Percentiles rank a stretch among this genome's conserved stretches.
These are phyloP conservation scores for Candida sphagnicola DNA, from an alignment of 805 yeast genomes.

Conservation along the genomic window DNA sequence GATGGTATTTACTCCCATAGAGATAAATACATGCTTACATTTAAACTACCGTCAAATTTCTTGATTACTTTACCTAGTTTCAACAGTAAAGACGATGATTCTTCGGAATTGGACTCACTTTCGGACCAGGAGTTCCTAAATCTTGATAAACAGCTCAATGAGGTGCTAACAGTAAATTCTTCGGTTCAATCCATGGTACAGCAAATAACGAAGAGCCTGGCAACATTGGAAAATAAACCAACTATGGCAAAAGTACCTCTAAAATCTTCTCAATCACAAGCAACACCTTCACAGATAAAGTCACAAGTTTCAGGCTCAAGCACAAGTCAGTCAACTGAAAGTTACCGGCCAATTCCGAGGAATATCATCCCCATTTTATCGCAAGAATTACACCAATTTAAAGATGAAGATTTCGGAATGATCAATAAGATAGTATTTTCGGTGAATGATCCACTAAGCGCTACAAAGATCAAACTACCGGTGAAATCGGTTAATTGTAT, in stretches of 20 bases:
- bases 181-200: neutral
- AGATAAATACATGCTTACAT: neutral
- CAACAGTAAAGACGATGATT: neutral
- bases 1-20: neutral
- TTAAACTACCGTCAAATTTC: neutral
- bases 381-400: slow-evolving; percentile 20
- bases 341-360: slow-evolving; percentile 24
- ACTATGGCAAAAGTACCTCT: no score
- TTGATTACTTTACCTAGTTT: neutral
- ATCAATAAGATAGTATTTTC: slow-evolving; percentile 35
- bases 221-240: no score
- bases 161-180: neutral
- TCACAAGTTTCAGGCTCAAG: neutral
- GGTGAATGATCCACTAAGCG: slow-evolving; percentile 37
- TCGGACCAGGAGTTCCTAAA: neutral
- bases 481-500: slow-evolving; percentile 33
- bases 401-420: slow-evolving; percentile 25
- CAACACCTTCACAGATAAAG: neutral
- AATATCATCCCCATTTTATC: slow-evolving; percentile 25
- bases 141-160: neutral
- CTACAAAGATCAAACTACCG: slow-evolving; percentile 35
- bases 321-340: slow-evolving; percentile 1
- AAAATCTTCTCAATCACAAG: no score
- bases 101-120: neutral
- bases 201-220: neutral